These are phyloP conservation scores for Diplodia corticola DNA, from an alignment of 2,329 filamentous ascomycete genomes.

Conservation along the genomic window DNA sequence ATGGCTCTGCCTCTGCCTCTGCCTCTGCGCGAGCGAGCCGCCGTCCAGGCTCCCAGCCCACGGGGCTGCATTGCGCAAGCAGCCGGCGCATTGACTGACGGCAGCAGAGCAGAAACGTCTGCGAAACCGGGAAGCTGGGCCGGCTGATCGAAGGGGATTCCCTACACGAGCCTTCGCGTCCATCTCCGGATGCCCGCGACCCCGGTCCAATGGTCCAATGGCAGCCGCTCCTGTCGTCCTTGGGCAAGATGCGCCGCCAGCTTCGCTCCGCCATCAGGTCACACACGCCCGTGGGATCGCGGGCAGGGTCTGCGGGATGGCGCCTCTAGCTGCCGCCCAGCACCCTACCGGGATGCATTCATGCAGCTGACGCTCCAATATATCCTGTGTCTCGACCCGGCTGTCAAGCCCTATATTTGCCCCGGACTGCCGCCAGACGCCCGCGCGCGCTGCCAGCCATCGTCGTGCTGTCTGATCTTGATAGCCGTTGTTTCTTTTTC, in stretches of 20 bases:
- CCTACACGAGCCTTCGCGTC: neutral
- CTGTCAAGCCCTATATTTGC: constrained; percentile 8
- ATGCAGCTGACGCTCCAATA: neutral
- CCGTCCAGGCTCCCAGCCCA: neutral
- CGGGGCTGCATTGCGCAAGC: constrained; percentile 5
- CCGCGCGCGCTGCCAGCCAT: neutral
- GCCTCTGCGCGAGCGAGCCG: neutral
- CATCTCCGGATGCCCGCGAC: neutral
- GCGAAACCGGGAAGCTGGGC: constrained; percentile 3
- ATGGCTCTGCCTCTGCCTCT: neutral
- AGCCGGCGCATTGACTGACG: neutral
- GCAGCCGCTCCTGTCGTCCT: neutral
- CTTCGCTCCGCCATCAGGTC: neutral
- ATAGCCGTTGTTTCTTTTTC: neutral
- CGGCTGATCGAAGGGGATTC: neutral
- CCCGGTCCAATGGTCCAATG: neutral
- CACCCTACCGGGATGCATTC: neutral
- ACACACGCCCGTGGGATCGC: neutral
- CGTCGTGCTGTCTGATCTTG: neutral
- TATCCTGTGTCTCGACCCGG: neutral
- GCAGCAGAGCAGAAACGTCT: neutral
- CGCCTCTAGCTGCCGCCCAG: neutral
- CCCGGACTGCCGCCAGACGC: constrained; percentile 4
- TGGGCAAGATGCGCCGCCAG: neutral
- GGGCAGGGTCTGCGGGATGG: neutral